Conservation (phyloP, 2,329 filamentous ascomycete species). For the Alternaria atra region DNA sequence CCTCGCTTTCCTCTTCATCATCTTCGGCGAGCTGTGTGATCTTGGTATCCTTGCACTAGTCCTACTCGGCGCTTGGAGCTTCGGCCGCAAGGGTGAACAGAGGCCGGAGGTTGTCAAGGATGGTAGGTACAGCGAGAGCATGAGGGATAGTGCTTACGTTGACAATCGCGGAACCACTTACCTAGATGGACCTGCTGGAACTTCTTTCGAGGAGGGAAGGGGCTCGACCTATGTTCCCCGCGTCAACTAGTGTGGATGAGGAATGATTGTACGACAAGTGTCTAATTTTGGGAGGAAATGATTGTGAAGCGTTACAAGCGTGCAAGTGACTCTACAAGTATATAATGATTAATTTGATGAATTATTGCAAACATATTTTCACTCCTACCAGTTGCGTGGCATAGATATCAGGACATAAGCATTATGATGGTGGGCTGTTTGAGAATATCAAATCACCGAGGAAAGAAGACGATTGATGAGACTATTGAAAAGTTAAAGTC, state of each 20-base stretch:
- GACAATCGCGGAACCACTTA: not conserved
- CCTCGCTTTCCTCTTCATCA: constrained; percentile 32
- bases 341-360: not conserved
- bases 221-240: not conserved
- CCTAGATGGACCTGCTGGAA: not conserved
- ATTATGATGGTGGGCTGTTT: too few relatives aligned
- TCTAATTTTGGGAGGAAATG: too few relatives aligned
- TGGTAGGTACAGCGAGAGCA: constrained; percentile 13
- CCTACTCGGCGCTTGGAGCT: constrained; percentile 22
- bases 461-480: too few relatives aligned
- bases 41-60: constrained; percentile 22
- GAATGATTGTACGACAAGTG: not conserved
- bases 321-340: not conserved
- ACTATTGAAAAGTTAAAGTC: too few relatives aligned
- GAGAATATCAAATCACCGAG: too few relatives aligned
- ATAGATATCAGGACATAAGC: too few relatives aligned
- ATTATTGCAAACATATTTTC: too few relatives aligned
- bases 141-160: not conserved
- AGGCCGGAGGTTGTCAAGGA: constrained; percentile 10
- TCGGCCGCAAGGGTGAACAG: constrained; percentile 18
- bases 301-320: not conserved
- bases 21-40: constrained; percentile 27
- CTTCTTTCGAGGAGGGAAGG: not conserved
- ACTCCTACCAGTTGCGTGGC: too few relatives aligned
- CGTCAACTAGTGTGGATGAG: not conserved